Evolutionary conservation across 2,329 filamentous ascomycete species (phyloP).

Genomic region (Fusarium staphyleae): DNA sequence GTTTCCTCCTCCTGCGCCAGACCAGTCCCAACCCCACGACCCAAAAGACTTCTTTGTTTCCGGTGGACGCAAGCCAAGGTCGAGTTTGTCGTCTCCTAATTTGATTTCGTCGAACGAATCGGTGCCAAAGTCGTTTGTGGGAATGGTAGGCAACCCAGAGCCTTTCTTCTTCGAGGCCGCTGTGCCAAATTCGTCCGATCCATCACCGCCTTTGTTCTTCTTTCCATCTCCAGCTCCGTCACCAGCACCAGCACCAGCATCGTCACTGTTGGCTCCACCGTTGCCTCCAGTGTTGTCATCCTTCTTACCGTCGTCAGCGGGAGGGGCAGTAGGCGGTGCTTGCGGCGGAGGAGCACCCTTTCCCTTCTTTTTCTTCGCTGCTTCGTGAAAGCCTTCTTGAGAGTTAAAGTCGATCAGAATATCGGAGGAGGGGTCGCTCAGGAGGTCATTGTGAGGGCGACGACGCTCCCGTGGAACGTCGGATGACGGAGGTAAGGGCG

Average conservation of each 20-base stretch:
- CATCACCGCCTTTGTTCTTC: slow-evolving; percentile 41
- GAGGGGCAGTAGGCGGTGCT: slow-evolving; percentile 27
- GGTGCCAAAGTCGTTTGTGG: slow-evolving; percentile 54
- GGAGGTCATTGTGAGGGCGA: slow-evolving; percentile 46
- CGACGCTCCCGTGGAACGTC: slow-evolving; percentile 34
- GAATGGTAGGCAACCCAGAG: slow-evolving; percentile 39
- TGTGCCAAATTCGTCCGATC: slow-evolving; percentile 41
- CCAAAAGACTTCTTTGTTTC: slow-evolving; percentile 58
- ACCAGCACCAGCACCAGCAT: slow-evolving; percentile 44
- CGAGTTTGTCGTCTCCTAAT: slow-evolving; percentile 66
- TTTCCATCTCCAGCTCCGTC: slow-evolving; percentile 49
- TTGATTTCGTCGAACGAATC: slow-evolving; percentile 71
- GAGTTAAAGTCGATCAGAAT: slow-evolving; percentile 64
- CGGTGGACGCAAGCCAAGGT: slow-evolving; percentile 61
- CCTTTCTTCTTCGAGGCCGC: slow-evolving; percentile 52
- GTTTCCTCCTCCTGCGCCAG: slow-evolving; percentile 42
- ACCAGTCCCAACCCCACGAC: slow-evolving; percentile 63
- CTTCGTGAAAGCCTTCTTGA: slow-evolving; percentile 61
- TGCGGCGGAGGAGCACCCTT: slow-evolving; percentile 46
- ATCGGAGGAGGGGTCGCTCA: slow-evolving; percentile 55
- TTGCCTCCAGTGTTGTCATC: slow-evolving; percentile 47
- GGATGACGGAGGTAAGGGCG: slow-evolving; percentile 32
- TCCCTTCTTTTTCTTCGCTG: slow-evolving; percentile 65
- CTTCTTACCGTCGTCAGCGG: slow-evolving; percentile 36
- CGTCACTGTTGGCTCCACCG: slow-evolving; percentile 46